phyloP scores from a whole-genome alignment of 2,329 filamentous ascomycete species.

The Emmonsiellopsis sp. region DNA sequence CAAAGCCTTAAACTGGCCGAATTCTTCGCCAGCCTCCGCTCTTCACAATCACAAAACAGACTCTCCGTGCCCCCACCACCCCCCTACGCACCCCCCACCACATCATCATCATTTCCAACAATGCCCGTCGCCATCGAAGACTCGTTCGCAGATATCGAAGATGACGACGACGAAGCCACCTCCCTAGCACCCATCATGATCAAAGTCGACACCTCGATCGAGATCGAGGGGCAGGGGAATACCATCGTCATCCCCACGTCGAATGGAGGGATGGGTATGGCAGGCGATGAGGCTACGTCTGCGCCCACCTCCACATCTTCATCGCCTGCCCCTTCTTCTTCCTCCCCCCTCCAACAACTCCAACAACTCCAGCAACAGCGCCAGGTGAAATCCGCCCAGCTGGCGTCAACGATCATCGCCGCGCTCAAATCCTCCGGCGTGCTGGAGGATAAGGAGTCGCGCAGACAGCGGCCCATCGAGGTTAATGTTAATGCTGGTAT shows the following conservation, averaged over 20 bases:
- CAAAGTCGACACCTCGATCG: constrained; percentile 28
- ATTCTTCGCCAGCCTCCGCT: constrained; percentile 12
- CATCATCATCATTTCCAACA: neutral
- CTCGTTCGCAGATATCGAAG: constrained; percentile 1
- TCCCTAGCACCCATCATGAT: constrained; percentile 19
- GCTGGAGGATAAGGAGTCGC: constrained; percentile 9
- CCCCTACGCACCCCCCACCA: constrained; percentile 14
- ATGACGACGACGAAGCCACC: constrained; percentile 13
- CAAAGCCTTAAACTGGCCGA: constrained; percentile 21
- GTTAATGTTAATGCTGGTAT: constrained; percentile 23
- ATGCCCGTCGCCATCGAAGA: neutral
- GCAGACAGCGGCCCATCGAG: constrained; percentile 12
- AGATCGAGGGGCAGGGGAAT: constrained; percentile 26
- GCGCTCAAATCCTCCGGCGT: constrained; percentile 15
- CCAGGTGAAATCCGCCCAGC: constrained; percentile 18
- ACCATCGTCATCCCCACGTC: constrained; percentile 18
- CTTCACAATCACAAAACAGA: neutral
- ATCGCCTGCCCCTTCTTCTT: neutral
- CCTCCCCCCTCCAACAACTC: too few relatives aligned
- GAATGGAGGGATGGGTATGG: neutral
- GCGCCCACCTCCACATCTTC: constrained; percentile 4
- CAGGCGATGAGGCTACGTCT: neutral
- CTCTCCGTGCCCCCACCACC: constrained; percentile 15
- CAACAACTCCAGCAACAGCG: constrained; percentile 15
- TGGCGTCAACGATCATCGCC: constrained; percentile 18